Evolutionary conservation across 768 basidiomycete species (phyloP).

Genomic region (Lepiota brunneoincarnata): DNA sequence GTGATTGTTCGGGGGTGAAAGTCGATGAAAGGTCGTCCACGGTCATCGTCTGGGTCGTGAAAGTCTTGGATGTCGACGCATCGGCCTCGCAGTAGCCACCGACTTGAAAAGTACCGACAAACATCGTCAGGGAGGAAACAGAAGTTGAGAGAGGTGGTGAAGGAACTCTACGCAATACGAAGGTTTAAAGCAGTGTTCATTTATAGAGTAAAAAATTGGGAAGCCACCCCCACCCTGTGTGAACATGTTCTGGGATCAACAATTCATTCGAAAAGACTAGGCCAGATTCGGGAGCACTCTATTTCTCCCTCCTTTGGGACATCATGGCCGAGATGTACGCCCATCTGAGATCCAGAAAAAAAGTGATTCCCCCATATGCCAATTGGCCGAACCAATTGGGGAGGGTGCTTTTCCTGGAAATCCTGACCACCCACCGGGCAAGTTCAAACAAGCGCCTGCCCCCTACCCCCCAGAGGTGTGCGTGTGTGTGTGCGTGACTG

Average conservation of each 20-base stretch:
- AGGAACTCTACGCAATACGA: neutral
- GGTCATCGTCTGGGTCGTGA: slow-evolving; percentile 30
- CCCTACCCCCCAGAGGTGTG: too few species aligned
- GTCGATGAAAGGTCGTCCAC: slow-evolving; percentile 35
- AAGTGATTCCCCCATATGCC: too few species aligned
- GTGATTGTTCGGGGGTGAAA: slow-evolving; percentile 35
- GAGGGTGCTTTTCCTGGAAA: too few species aligned
- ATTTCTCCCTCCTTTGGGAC: too few species aligned
- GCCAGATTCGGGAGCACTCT: too few species aligned
- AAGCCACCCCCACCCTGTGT: neutral
- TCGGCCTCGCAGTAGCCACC: slow-evolving; percentile 6
- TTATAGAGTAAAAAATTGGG: neutral
- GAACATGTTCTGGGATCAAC: slow-evolving; percentile 3
- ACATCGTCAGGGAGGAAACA: neutral
- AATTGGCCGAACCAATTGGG: too few species aligned
- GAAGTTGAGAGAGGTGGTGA: neutral
- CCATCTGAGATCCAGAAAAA: too few species aligned
- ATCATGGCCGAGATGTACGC: too few species aligned
- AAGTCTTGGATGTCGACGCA: slow-evolving; percentile 3
- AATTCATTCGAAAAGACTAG: neutral
- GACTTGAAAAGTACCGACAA: slow-evolving; percentile 6
- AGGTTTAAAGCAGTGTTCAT: neutral
- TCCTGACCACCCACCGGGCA: too few species aligned
- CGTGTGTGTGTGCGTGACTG: too few species aligned
- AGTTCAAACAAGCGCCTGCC: too few species aligned